Base-by-base conservation (phyloP, 768 basidiomycete species). In the Trametes cubensis region DNA sequence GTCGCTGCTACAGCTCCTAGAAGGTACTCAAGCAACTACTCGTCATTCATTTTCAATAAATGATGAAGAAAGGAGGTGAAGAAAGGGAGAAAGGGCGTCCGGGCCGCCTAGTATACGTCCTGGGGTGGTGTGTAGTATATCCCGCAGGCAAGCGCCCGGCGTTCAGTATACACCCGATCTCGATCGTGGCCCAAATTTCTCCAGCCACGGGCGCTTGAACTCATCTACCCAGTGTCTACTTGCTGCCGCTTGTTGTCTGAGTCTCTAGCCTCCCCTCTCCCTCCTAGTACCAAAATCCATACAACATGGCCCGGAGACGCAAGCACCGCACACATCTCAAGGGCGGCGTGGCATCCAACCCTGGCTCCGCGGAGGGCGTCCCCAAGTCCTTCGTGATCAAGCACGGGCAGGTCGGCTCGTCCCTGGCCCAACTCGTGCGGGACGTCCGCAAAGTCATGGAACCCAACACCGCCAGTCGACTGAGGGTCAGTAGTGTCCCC, bases 371-470 rank as follows among this genome's bases (percentile, higher is more conserved):
- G 2, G 67, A 72, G 23, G 75, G 76, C 3, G 77, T 76, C 0
- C 96, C 96, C 4, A 96, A 92, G 77, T 95, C 94, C 0, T 98
- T 99, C 71, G 91, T 99, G 61, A 92, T 99, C 72, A 96, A 95
- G 74, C 93, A 95, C 77, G 97, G 97, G 42, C 86, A 88, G 60
- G 95, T 98, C 30, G 96, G 97, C 20, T 80, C 83, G 51, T 94
- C 93, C 8, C 79, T 98, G 58, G 77, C 87, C 5, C 92, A 95
- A 71, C 88, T 99, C 40, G 95, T 98, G 20, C 84, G 92, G 58
- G 96, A 99, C 77, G 79, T 97, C 71, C 82, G 97, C 70, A 92
- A 92, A 75, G 92, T 97, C 62, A 93, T 99, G 92, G 97, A 99
- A 73, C 97, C 97, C 62, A 94, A 98, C 71, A 99, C 97, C 15